Evolutionary conservation across 306 rosid genomes (phyloP).

Genomic region (Vicia faba): DNA sequence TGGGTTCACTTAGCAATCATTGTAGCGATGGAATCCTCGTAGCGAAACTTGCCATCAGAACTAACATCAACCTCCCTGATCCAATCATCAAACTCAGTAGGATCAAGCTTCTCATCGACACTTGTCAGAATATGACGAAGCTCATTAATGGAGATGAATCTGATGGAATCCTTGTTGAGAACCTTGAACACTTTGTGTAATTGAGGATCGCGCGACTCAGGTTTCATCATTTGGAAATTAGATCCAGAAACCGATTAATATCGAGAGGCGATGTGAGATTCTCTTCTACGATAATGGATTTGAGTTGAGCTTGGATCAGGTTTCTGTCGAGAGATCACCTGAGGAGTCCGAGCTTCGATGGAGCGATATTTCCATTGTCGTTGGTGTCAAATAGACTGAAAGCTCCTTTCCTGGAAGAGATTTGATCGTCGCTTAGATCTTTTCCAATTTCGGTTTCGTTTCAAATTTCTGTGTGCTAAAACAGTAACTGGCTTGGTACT

Average conservation of each 20-base stretch:
- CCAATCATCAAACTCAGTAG: too few relatives aligned
- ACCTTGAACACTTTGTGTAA: slow-evolving; percentile 93
- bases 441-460: too few relatives aligned
- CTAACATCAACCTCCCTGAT: too few relatives aligned
- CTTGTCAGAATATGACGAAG: slow-evolving; percentile 93
- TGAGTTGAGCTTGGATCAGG: slow-evolving; percentile 97
- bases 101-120: too few relatives aligned
- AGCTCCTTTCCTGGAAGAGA: slow-evolving; percentile 93
- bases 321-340: slow-evolving; percentile 95
- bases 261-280: slow-evolving; percentile 78
- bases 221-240: slow-evolving; percentile 92
- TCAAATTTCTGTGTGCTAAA: slow-evolving; percentile 57
- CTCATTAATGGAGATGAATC: slow-evolving; percentile 76
- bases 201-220: slow-evolving; percentile 95
- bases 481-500: slow-evolving; percentile 58
- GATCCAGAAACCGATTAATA: slow-evolving; percentile 76
- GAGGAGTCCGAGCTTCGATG: slow-evolving; percentile 90
- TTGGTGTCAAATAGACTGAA: slow-evolving; percentile 89
- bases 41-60: slow-evolving; percentile 89
- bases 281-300: too few relatives aligned
- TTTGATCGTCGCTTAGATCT: slow-evolving; percentile 91
- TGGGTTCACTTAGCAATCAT: slow-evolving; percentile 86
- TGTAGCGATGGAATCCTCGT: slow-evolving; percentile 92
- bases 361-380: slow-evolving; percentile 87
- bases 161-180: slow-evolving; percentile 81